These are phyloP conservation scores for Scutellaria barbata DNA, from an alignment of 257 asterid genomes.

Conservation along the genomic window DNA sequence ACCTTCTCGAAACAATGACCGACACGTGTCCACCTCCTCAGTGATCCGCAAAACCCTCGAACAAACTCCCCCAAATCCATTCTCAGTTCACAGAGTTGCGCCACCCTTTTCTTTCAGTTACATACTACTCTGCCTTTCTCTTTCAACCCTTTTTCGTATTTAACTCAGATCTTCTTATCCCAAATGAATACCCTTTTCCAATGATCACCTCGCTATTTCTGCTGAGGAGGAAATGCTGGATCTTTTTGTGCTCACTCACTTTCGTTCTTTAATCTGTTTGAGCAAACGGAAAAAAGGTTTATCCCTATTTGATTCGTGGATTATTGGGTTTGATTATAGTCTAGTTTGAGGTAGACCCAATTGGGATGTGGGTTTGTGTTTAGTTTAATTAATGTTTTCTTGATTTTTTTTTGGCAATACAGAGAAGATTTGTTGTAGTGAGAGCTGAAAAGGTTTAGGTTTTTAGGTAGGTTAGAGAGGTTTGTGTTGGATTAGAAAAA, in stretches of 20 bases:
- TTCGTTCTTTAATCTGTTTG: constrained; percentile 65
- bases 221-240: constrained; percentile 72
- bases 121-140: constrained; percentile 12
- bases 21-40: constrained; percentile 60
- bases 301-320: neutral
- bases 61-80: constrained; percentile 39
- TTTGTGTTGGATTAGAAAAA: no score
- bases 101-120: constrained; percentile 27
- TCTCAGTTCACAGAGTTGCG: constrained; percentile 28
- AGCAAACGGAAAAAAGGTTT: constrained; percentile 58
- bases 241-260: constrained; percentile 60
- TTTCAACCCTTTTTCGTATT: constrained; percentile 13
- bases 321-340: constrained; percentile 13
- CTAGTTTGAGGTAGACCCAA: constrained; percentile 37
- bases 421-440: neutral
- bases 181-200: constrained; percentile 19
- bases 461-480: neutral
- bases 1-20: constrained; percentile 44
- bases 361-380: constrained; percentile 37
- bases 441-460: constrained; percentile 22
- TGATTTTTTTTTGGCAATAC: neutral
- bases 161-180: constrained; percentile 30
- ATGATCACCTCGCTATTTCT: constrained; percentile 46
- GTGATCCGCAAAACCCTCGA: constrained; percentile 68
- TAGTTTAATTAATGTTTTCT: neutral